Evolutionary conservation across 495 filamentous ascomycete species (phyloP), one percentile per base, ranked within the genome.

Genomic region (Aspergillus wentii): DNA sequence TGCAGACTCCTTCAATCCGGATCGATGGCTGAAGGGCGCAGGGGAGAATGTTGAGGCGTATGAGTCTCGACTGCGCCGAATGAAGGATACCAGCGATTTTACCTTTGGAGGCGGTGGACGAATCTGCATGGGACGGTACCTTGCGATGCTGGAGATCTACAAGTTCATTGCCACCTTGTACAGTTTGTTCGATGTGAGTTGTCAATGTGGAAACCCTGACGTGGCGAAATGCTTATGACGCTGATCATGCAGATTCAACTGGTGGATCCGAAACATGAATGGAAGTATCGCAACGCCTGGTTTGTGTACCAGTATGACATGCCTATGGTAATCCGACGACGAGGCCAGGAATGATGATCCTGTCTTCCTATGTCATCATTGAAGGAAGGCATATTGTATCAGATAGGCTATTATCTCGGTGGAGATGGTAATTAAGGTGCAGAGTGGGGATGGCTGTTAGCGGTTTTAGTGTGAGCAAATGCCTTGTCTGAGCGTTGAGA

Each of bases 151-250:
- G 57, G 85, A 90, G 71, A 81, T 88, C 35, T 85, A 86, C 45
- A 89, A 90, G 67, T 50, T 90, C 38, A 78, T 88, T 35, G 84
- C 86, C 27, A 83, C 72, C 38, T 67, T 89, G 49, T 67, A 88
- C 46, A 69, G 74, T 49, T 64, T 70, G 44, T 90, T 87, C 56
- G 82, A 88, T 54, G 69, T 75, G 38, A 51, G 59, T 50, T 28
- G 14, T 22, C 4, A 25, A 6, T 11, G 5, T 5, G 5, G 6
- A 5, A 25, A 11, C 22, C 22, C 22, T 11, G 6, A 11, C 11
- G 11, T 11, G 22, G 11, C 22, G 6, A 25, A 25, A 11, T 11
- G 11, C 22, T 25, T 6, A 25, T 11, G 22, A 11, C 5, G 22
- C 5, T 11, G 5, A 5, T 11, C 22, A 6, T 5, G 22, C 27